Evolutionary conservation across 345 rosid species (phyloP).

Genomic region (Angophora floribunda): DNA sequence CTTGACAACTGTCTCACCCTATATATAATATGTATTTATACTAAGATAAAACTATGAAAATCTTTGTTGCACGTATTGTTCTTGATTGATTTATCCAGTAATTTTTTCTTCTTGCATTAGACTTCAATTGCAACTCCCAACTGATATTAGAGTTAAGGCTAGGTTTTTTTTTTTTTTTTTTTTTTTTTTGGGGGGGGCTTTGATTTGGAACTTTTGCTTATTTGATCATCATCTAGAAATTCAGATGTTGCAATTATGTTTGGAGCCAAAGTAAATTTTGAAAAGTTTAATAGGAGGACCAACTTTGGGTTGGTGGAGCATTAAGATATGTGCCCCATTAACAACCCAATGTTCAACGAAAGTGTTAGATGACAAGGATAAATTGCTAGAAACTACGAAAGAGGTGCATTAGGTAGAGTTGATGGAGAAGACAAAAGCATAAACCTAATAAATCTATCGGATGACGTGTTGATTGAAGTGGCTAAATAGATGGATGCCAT

Average conservation of each 20-base stretch:
- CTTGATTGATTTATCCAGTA: not conserved
- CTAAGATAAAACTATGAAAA: not conserved
- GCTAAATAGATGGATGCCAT: not conserved
- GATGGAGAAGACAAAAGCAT: not conserved
- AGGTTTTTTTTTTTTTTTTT: not conserved
- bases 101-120: not conserved
- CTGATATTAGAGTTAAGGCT: not conserved
- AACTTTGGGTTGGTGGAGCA: not conserved
- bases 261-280: not conserved
- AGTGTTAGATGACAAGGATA: not conserved
- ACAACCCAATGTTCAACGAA: not conserved
- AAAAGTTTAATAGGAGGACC: not conserved
- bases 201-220: not conserved
- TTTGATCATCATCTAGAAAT: not conserved
- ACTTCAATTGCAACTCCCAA: not conserved
- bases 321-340: not conserved
- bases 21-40: not conserved
- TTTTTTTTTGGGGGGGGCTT: not conserved
- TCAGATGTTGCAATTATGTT: not conserved
- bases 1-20: not conserved
- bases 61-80: not conserved
- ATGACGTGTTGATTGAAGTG: not conserved
- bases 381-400: not conserved
- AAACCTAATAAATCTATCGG: not conserved
- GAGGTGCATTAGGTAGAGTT: not conserved